phyloP scores from a whole-genome alignment of 768 basidiomycete species.

The button mushroom (Agaricus bisporus) region DNA sequence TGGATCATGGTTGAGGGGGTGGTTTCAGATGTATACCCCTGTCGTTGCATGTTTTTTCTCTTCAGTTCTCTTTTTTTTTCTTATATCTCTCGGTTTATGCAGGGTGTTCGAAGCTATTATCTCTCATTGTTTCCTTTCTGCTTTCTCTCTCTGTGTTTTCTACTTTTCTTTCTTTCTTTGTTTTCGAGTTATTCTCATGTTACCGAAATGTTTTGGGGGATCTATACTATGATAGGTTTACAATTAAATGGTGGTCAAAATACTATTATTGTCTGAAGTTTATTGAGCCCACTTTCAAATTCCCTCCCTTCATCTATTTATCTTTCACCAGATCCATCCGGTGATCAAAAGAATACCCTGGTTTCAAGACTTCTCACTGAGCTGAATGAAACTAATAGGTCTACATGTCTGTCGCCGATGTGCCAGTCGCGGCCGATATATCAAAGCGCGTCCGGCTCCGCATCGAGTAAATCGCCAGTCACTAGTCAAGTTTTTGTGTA shows the following conservation, averaged over 20 bases:
- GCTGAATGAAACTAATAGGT: no score
- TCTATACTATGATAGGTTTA: no score
- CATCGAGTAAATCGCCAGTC: no score
- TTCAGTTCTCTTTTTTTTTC: not conserved
- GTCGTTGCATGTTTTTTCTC: not conserved
- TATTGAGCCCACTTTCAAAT: no score
- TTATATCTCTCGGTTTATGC: not conserved
- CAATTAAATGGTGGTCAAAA: no score
- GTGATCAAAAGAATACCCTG: constrained; percentile 18
- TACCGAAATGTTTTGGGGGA: no score
- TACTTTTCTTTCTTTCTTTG: not conserved
- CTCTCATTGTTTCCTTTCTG: not conserved
- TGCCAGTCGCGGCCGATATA: no score
- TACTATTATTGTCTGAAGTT: not conserved
- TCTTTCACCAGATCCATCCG: constrained; percentile 20
- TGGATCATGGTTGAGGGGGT: not conserved
- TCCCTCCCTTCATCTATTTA: constrained; percentile 12
- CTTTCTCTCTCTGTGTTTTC: not conserved
- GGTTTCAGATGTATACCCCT: not conserved
- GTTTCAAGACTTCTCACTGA: no score
- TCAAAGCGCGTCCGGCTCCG: no score
- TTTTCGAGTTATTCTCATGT: no score
- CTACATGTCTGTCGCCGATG: no score
- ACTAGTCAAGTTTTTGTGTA: no score
- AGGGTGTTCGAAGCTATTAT: not conserved